A percentile compares a stretch with the other conserved stretches of the same genome.
Conservation (phyloP, 1,284 basidiomycete species). For the Cryptococcus deneoformans region DNA sequence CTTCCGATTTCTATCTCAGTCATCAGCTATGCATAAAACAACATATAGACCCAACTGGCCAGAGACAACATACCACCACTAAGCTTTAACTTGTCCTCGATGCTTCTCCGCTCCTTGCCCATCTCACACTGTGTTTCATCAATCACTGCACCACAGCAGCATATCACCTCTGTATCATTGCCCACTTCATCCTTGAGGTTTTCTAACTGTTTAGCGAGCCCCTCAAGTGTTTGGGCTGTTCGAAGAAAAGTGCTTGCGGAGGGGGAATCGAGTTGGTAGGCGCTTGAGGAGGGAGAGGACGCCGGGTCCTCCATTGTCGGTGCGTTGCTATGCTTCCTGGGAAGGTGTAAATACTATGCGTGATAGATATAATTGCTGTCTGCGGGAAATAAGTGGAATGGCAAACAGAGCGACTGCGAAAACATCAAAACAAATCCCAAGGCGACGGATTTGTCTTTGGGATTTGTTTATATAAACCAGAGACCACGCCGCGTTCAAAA, state of each 20-base stretch:
- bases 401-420: neutral
- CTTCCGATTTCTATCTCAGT: slow-evolving; percentile 74
- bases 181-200: slow-evolving; percentile 23
- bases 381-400: neutral
- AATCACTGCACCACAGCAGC: slow-evolving; percentile 25
- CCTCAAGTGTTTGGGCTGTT: slow-evolving; percentile 41
- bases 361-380: no score
- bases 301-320: slow-evolving; percentile 1
- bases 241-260: slow-evolving; percentile 32
- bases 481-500: neutral
- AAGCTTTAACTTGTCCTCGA: slow-evolving; percentile 71
- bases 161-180: slow-evolving; percentile 19
- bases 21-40: neutral
- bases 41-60: neutral
- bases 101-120: slow-evolving; percentile 61
- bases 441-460: neutral
- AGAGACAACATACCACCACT: slow-evolving; percentile 66
- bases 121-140: slow-evolving; percentile 19
- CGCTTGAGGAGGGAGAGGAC: neutral
- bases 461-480: slow-evolving; percentile 11
- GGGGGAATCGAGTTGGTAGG: slow-evolving; percentile 18
- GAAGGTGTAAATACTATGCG: no score
- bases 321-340: neutral
- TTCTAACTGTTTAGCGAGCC: slow-evolving; percentile 33
- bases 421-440: neutral